These are phyloP conservation scores for Platismatia glauca DNA, from an alignment of 495 filamentous ascomycete genomes.

Conservation along the genomic window DNA sequence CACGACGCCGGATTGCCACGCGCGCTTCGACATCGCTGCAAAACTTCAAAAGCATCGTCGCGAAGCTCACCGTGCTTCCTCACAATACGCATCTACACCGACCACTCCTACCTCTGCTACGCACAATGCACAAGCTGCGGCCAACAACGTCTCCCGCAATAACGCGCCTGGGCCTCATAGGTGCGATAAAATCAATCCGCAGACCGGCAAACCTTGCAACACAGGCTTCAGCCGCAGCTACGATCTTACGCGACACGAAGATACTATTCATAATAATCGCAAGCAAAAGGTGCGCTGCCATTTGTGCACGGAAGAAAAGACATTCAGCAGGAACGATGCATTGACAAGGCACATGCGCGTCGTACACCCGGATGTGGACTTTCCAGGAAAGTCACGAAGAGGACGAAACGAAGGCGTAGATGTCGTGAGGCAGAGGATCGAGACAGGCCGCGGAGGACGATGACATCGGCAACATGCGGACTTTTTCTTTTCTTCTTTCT, in stretches of 20 bases:
- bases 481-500: neutral
- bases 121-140: slow-evolving; percentile 35
- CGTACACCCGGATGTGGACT: slow-evolving; percentile 78
- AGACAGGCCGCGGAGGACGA: slow-evolving; percentile 11
- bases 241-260: slow-evolving; percentile 93
- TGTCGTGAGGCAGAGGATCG: slow-evolving; percentile 13
- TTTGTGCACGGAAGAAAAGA: slow-evolving; percentile 94
- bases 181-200: slow-evolving; percentile 88
- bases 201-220: slow-evolving; percentile 93
- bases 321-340: slow-evolving; percentile 86
- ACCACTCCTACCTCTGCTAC: slow-evolving; percentile 35
- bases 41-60: slow-evolving; percentile 93
- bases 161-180: slow-evolving; percentile 82
- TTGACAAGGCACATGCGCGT: slow-evolving; percentile 88
- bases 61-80: slow-evolving; percentile 71
- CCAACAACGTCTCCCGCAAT: slow-evolving; percentile 43
- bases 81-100: slow-evolving; percentile 32
- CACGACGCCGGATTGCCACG: slow-evolving; percentile 82
- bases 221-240: slow-evolving; percentile 95
- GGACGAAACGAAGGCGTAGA: slow-evolving; percentile 12
- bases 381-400: slow-evolving; percentile 34
- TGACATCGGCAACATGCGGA: neutral
- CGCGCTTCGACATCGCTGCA: slow-evolving; percentile 76
- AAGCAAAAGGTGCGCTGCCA: slow-evolving; percentile 96
- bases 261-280: slow-evolving; percentile 90